Percentiles rank a stretch among this genome's conserved stretches.
phyloP scores from a whole-genome alignment of 2,329 filamentous ascomycete species.

The Penicillium sp. region DNA sequence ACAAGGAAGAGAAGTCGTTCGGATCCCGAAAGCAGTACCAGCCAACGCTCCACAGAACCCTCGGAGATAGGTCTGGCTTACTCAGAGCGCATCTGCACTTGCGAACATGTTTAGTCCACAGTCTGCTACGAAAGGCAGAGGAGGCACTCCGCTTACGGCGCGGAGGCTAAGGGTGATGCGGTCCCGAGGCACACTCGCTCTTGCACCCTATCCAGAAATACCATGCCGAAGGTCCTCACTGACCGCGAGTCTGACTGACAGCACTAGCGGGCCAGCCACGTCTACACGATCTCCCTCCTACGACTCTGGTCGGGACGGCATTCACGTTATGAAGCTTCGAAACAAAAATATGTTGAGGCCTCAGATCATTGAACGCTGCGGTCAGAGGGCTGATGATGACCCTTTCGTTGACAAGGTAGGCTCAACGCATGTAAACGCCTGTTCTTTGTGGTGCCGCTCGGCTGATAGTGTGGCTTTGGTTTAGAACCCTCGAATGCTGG shows the following conservation, averaged over 20 bases:
- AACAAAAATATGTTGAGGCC: neutral
- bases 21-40: conserved; percentile 27
- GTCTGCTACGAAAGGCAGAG: conserved; percentile 19
- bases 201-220: conserved; percentile 17
- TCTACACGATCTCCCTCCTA: conserved; percentile 22
- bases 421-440: too few species aligned
- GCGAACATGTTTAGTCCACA: conserved; percentile 21
- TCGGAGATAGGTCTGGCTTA: conserved; percentile 25
- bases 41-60: conserved; percentile 28
- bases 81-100: conserved; percentile 16
- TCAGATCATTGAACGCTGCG: neutral
- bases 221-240: conserved; percentile 26
- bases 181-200: conserved; percentile 8
- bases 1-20: conserved; percentile 26
- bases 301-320: conserved; percentile 12
- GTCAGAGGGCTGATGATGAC: conserved; percentile 4
- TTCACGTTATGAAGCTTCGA: conserved; percentile 22
- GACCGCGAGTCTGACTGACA: conserved; percentile 5
- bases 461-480: neutral
- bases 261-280: conserved; percentile 10
- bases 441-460: neutral
- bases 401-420: conserved; percentile 15
- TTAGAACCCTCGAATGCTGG: conserved; percentile 5
- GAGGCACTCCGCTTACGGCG: conserved; percentile 48
- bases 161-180: conserved; percentile 33